Conservation (phyloP, 1,284 basidiomycete genomes). For the Tilletia setariae region DNA sequence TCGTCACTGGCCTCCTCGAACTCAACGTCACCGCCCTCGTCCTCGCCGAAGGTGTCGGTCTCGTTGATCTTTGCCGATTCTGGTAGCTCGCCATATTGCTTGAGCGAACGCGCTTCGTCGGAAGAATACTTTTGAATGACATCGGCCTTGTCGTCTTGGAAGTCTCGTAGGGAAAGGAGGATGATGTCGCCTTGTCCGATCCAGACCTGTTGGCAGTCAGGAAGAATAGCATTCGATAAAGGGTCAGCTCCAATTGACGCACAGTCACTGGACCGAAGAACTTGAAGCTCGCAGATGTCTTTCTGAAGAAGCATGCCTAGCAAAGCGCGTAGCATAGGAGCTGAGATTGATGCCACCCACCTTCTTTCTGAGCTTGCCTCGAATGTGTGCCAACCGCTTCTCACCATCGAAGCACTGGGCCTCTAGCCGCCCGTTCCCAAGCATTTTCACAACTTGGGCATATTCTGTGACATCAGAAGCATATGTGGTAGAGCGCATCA, state of each 20-base stretch:
- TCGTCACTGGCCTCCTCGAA: slow-evolving; percentile 53
- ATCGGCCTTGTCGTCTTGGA: slow-evolving; percentile 99
- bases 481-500: background rate
- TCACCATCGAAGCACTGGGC: slow-evolving; percentile 98
- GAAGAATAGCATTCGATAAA: too few relatives aligned
- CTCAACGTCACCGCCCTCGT: slow-evolving; percentile 45
- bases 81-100: slow-evolving; percentile 95
- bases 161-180: slow-evolving; percentile 91
- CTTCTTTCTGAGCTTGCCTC: slow-evolving; percentile 99
- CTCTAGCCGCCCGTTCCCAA: slow-evolving; percentile 95
- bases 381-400: slow-evolving; percentile 94
- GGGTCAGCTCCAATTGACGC: too few relatives aligned
- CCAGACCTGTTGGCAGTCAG: slow-evolving; percentile 87
- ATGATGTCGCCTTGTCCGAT: slow-evolving; percentile 99
- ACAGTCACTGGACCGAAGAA: background rate
- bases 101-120: slow-evolving; percentile 82
- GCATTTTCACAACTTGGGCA: slow-evolving; percentile 97
- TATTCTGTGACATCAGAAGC: slow-evolving; percentile 66
- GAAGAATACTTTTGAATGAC: slow-evolving; percentile 99
- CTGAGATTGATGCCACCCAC: slow-evolving; percentile 57
- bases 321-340: background rate
- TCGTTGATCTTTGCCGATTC: slow-evolving; percentile 99
- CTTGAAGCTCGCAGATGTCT: slow-evolving; percentile 13
- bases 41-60: slow-evolving; percentile 86
- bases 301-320: background rate